Evolutionary conservation across 2,329 filamentous ascomycete species (phyloP).

Genomic region (Didymella exigua): DNA sequence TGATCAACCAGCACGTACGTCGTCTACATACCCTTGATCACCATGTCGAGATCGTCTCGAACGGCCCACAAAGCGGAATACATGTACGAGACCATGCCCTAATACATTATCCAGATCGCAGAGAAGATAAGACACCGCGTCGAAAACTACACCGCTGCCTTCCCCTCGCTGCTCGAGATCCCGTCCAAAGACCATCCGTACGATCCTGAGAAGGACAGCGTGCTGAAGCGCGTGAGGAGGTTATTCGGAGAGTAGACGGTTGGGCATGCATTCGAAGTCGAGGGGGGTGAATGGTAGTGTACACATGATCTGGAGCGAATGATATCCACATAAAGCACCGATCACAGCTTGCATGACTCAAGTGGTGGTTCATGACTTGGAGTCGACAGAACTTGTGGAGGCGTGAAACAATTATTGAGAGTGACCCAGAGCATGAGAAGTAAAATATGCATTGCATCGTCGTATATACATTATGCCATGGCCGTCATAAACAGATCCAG

Average conservation of each 20-base stretch:
- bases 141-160: conserved; percentile 90
- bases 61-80: no score
- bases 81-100: not conserved
- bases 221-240: conserved; percentile 82
- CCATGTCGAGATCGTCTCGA: no score
- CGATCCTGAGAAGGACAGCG: conserved; percentile 98
- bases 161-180: conserved; percentile 95
- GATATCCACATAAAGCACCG: conserved; percentile 12
- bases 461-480: conserved; percentile 30
- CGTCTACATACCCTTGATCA: no score
- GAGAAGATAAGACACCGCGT: conserved; percentile 91
- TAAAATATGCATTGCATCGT: conserved; percentile 17
- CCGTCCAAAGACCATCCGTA: conserved; percentile 99
- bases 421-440: not conserved
- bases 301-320: conserved; percentile 11
- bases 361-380: not conserved
- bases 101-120: conserved; percentile 68
- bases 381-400: no score
- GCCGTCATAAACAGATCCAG: not conserved
- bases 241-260: conserved; percentile 70
- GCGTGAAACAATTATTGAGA: no score
- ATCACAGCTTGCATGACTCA: no score
- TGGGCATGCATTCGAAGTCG: no score
- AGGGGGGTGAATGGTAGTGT: not conserved
- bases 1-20: conserved; percentile 96